Percentiles rank a stretch among this genome's conserved stretches.
Evolutionary conservation across 148 eudicot genomes (phyloP).

Genomic region (Pharnaceum exiguum): DNA sequence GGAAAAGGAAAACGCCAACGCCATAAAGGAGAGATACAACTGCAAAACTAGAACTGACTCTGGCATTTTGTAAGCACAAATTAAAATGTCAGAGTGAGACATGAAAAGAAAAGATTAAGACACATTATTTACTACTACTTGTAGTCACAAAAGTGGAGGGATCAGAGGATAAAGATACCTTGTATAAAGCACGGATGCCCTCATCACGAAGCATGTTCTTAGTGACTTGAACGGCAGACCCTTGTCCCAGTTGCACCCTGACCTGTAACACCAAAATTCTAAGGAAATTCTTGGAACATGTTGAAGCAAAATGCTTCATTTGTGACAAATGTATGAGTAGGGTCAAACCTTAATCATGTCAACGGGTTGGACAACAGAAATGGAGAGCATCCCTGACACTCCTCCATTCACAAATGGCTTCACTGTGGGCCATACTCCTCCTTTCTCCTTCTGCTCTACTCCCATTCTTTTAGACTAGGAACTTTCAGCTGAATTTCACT

Average conservation of each 20-base stretch:
- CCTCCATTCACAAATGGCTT: conserved; percentile 94
- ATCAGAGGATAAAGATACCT: conserved; percentile 28
- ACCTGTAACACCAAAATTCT: conserved; percentile 22
- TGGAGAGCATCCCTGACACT: conserved; percentile 89
- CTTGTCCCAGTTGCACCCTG: conserved; percentile 55
- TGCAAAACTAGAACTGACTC: too few relatives aligned
- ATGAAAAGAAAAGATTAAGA: too few relatives aligned
- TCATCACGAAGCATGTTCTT: conserved; percentile 44
- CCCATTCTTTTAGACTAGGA: not conserved
- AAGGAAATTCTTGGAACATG: not conserved
- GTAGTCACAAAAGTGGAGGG: too few relatives aligned
- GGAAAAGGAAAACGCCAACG: not conserved
- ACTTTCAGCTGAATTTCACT: not conserved
- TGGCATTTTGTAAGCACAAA: too few relatives aligned
- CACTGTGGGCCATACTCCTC: conserved; percentile 58
- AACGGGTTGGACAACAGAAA: conserved; percentile 84
- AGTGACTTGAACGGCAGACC: conserved; percentile 41
- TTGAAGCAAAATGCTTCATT: not conserved
- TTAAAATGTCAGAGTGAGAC: too few relatives aligned
- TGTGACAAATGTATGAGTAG: not conserved
- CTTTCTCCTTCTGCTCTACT: conserved; percentile 36
- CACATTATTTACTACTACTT: too few relatives aligned
- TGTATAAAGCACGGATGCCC: conserved; percentile 51
- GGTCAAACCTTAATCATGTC: conserved; percentile 79
- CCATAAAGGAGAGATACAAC: too few relatives aligned